phyloP scores from a whole-genome alignment of 495 filamentous ascomycete genomes.

The Cetradonia linearis region DNA sequence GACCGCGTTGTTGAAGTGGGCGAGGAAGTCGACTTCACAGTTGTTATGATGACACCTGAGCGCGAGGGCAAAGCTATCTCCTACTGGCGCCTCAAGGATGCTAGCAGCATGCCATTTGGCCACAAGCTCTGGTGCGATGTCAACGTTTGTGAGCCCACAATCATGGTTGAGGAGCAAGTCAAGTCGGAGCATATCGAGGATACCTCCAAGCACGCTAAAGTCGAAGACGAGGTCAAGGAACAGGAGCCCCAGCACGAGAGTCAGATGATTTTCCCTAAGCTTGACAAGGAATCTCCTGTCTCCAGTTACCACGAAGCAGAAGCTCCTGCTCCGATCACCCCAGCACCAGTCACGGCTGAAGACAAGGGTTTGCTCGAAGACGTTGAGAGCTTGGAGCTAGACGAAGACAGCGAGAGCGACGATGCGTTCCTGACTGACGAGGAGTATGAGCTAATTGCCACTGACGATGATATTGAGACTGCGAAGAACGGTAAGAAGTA shows the following conservation, averaged over 20 bases:
- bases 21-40: conserved; percentile 67
- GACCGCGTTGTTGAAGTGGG: conserved; percentile 57
- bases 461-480: conserved; percentile 73
- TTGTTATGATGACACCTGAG: conserved; percentile 68
- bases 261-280: conserved; percentile 92
- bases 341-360: conserved; percentile 30
- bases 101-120: conserved; percentile 74
- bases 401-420: conserved; percentile 48
- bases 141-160: conserved; percentile 40
- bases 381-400: conserved; percentile 53
- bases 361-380: conserved; percentile 53
- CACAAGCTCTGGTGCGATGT: conserved; percentile 94
- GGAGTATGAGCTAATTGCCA: conserved; percentile 94
- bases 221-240: conserved; percentile 23
- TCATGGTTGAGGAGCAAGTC: conserved; percentile 25
- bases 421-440: conserved; percentile 85
- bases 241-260: conserved; percentile 35
- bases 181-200: conserved; percentile 27
- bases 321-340: conserved; percentile 24
- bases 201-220: conserved; percentile 24
- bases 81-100: conserved; percentile 88
- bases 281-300: conserved; percentile 86
- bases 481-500: conserved; percentile 26
- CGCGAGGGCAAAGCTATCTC: conserved; percentile 71
- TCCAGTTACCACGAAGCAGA: conserved; percentile 61